Evolutionary conservation across 352 stramenopile species (phyloP).

Genomic region (Phytopythium cucurbitacearum): DNA sequence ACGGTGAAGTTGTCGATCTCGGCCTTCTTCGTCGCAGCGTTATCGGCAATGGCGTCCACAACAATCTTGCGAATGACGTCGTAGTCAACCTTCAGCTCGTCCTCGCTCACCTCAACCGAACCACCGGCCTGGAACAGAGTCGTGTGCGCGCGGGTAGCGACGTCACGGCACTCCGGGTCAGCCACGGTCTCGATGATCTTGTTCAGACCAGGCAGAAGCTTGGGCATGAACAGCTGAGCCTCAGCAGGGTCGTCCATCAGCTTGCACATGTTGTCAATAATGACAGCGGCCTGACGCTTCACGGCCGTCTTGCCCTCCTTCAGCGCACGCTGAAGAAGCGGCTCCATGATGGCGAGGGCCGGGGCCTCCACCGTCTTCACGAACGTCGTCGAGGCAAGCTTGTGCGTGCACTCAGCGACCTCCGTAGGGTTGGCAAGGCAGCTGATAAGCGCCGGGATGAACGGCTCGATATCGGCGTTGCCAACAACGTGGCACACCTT

Average conservation of each 20-base stretch:
- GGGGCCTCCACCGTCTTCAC: slow-evolving; percentile 97
- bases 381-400: slow-evolving; percentile 98
- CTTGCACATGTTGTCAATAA: slow-evolving; percentile 99
- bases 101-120: slow-evolving; percentile 87
- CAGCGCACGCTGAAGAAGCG: slow-evolving; percentile 94
- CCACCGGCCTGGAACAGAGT: slow-evolving; percentile 94
- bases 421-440: slow-evolving; percentile 96
- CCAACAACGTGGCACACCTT: slow-evolving; percentile 95
- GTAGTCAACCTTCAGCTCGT: slow-evolving; percentile 92
- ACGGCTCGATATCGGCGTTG: slow-evolving; percentile 99
- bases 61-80: slow-evolving; percentile 73
- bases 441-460: slow-evolving; percentile 96
- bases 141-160: slow-evolving; percentile 91
- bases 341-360: slow-evolving; percentile 96
- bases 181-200: slow-evolving; percentile 95
- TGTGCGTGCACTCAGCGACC: slow-evolving; percentile 98
- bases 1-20: slow-evolving; percentile 88
- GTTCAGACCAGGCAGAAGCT: slow-evolving; percentile 95
- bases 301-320: slow-evolving; percentile 95
- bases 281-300: slow-evolving; percentile 97
- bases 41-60: slow-evolving; percentile 71
- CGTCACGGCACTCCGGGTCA: slow-evolving; percentile 96
- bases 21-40: slow-evolving; percentile 80
- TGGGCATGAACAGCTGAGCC: slow-evolving; percentile 96
- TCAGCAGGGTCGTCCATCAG: slow-evolving; percentile 97